Evolutionary conservation across 306 rosid species (phyloP), one percentile per base, ranked within the genome.

Genomic region (Potentilla sterilis): DNA sequence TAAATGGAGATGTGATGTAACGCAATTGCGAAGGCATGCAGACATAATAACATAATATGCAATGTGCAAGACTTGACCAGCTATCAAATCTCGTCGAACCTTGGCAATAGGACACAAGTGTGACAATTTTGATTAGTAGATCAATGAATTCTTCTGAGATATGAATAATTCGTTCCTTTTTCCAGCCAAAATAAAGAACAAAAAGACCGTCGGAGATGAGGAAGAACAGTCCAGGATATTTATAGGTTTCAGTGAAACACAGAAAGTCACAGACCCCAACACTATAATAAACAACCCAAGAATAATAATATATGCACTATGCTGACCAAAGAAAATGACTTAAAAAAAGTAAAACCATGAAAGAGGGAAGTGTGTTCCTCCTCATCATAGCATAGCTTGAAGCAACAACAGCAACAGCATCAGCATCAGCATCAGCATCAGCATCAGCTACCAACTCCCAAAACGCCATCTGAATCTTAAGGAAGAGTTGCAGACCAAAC

Each of bases 301-400:
- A 22, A 22, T 24, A 58, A 24, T 28, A 28, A 28, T 28, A 28
- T 28, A 28, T 24, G 63, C 63, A 21, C 35, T 9, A n/a, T n/a
- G 13, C 34, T 57, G 32, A 5, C 63, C 75, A 70, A 70, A 19
- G 3, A 47, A 5, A 47, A 48, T 18, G 7, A 5, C n/a, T 28
- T 16, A 18, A 15, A 16, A 18, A 15, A 16, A 49, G 7, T 44
- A 14, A 44, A 44, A 40, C 43, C 4, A 8, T 40, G 0, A 1
- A 43, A 28, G 28, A 28, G 28, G 28, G 28, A 28, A 49, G 63
- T 2, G 74, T 70, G 46, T 34, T 2, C 38, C 4, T 70, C 35
- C 34, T 51, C 63, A 49, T 70, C 75, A 51, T 49, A 24, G 22
- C 73, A 55, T 57, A 57, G 18, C 43, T 72, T 8, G 59, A 52